These are phyloP conservation scores for Blastomyces silverae DNA, from an alignment of 2,329 filamentous ascomycete species.

Conservation along the genomic window DNA sequence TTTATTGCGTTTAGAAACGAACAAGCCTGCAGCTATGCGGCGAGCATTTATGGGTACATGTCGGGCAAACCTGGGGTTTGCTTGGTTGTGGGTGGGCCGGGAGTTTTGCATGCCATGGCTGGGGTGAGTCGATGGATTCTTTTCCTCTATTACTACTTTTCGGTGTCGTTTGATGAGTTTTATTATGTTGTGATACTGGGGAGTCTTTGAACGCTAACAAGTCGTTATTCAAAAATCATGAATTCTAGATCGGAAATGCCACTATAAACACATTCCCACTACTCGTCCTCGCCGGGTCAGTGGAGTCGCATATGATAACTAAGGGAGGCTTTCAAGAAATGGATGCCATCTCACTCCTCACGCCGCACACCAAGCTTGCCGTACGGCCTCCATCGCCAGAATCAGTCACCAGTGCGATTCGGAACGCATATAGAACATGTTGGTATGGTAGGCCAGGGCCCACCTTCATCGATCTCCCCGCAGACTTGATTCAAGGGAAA, in stretches of 20 bases:
- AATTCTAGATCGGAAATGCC: conserved; percentile 43
- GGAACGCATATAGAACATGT: conserved; percentile 47
- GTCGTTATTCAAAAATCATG: neutral
- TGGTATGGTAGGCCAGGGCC: conserved; percentile 51
- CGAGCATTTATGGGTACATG: conserved; percentile 53
- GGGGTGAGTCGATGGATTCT: conserved; percentile 42
- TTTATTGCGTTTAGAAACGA: conserved; percentile 56
- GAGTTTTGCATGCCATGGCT: conserved; percentile 53
- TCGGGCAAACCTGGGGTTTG: conserved; percentile 52
- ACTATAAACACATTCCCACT: conserved; percentile 51
- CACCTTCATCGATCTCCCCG: conserved; percentile 50
- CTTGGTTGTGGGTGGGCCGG: conserved; percentile 54
- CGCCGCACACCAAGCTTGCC: conserved; percentile 49
- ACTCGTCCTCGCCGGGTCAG: conserved; percentile 49
- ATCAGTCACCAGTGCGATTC: conserved; percentile 44
- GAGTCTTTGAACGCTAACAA: neutral
- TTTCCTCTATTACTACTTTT: conserved; percentile 8
- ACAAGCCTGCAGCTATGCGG: conserved; percentile 53
- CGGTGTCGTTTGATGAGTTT: conserved; percentile 12
- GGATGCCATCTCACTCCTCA: conserved; percentile 49
- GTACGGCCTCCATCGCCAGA: conserved; percentile 43
- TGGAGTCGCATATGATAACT: conserved; percentile 46
- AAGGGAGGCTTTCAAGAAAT: conserved; percentile 55
- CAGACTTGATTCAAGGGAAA: conserved; percentile 48
- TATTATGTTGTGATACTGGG: neutral